These are phyloP conservation scores for Nicotiana noctiflora DNA, from an alignment of 257 asterid species.

Conservation along the genomic window DNA sequence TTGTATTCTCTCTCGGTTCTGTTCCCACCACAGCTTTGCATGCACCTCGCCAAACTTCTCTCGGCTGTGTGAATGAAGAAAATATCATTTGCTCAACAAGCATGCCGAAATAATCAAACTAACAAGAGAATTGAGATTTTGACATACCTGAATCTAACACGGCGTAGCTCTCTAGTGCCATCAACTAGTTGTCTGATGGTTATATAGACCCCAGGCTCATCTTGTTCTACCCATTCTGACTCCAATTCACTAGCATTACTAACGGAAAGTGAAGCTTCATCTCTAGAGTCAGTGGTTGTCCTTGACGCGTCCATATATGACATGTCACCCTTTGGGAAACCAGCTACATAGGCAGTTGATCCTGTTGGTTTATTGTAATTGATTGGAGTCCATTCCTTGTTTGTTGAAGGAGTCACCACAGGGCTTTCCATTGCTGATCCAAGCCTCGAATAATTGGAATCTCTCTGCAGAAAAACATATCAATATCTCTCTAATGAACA, in stretches of 20 bases:
- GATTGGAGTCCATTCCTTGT: conserved; percentile 56
- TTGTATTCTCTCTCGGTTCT: conserved; percentile 91
- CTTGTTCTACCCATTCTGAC: conserved; percentile 93
- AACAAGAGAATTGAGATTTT: not conserved
- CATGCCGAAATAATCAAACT: not conserved
- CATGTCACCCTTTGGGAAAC: conserved; percentile 38
- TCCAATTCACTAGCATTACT: conserved; percentile 93
- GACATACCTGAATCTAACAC: conserved; percentile 88
- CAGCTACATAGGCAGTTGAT: conserved; percentile 32
- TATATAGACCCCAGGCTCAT: conserved; percentile 84
- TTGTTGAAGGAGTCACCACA: conserved; percentile 65
- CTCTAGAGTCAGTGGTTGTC: conserved; percentile 74
- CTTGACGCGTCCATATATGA: conserved; percentile 73
- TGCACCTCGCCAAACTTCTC: conserved; percentile 82
- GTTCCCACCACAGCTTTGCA: conserved; percentile 96
- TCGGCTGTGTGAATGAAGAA: conserved; percentile 39
- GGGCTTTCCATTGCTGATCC: conserved; percentile 80
- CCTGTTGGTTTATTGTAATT: conserved; percentile 40
- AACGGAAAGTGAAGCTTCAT: conserved; percentile 77
- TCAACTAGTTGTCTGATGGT: conserved; percentile 85
- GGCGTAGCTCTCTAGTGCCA: conserved; percentile 89
- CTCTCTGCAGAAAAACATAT: conserved; percentile 54
- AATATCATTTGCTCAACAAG: not conserved
- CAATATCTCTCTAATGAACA: not conserved
- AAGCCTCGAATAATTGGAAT: conserved; percentile 69